Percentiles rank a stretch among this genome's conserved stretches.
Conservation (phyloP, 306 rosid genomes). For the Prunus mume region DNA sequence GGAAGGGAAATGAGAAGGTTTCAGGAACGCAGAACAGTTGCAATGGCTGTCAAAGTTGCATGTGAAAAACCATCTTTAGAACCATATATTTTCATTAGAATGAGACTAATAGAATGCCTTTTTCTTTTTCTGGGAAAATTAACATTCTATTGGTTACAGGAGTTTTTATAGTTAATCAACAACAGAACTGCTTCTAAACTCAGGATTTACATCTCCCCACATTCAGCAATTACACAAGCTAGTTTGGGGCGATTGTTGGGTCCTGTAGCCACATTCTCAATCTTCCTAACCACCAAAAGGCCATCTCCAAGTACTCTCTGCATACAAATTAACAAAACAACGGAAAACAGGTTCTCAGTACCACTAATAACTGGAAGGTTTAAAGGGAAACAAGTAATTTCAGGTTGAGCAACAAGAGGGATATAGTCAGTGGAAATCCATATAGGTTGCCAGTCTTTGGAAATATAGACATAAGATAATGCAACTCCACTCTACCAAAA, state of each 20-base stretch:
- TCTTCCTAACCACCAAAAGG: conserved; percentile 92
- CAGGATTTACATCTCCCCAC: conserved; percentile 81
- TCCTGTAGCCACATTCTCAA: conserved; percentile 95
- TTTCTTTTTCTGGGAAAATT: not conserved
- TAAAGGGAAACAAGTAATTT: not conserved
- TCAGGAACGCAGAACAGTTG: too few relatives aligned
- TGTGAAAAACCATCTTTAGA: too few relatives aligned
- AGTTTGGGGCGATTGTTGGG: conserved; percentile 88
- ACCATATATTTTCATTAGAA: not conserved
- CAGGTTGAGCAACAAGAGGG: not conserved
- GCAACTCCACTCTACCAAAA: not conserved
- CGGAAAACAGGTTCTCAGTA: conserved; percentile 1
- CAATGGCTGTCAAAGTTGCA: too few relatives aligned
- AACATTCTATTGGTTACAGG: not conserved
- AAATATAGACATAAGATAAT: not conserved
- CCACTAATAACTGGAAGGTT: not conserved
- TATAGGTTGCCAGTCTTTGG: not conserved
- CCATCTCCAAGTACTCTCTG: conserved; percentile 99
- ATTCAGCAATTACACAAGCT: conserved; percentile 78
- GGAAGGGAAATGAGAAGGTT: too few relatives aligned
- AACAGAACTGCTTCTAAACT: not conserved
- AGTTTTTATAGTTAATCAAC: not conserved
- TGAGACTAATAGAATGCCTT: not conserved
- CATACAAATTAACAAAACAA: conserved; percentile 16
- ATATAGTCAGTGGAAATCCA: not conserved